Base-by-base conservation (phyloP, 2,329 filamentous ascomycete genomes). In the Ilyonectria robusta region DNA sequence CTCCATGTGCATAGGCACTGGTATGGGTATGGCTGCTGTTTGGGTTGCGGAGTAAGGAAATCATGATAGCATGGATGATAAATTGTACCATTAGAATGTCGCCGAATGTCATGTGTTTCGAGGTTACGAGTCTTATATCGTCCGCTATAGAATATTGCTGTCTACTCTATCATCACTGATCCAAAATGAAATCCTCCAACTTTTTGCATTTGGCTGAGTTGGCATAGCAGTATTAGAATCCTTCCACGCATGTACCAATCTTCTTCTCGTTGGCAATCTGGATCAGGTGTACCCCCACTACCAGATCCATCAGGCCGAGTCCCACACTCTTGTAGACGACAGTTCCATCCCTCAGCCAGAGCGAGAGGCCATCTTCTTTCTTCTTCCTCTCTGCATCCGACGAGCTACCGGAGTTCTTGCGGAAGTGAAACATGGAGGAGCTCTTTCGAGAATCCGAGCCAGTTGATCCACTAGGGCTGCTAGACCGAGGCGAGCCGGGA, bases 11-110 rank as follows among this genome's bases (percentile, higher is more conserved):
- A 85, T 98, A 56, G 96, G 95, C 58, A 98, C 95, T 2, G 95
- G 94, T 59, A 98, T 98, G 96, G 95, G 95, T 59, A 97, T 98
- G 94, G 95, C 94, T 64, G 94, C 95, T 67, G 92, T 98, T 66
- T 98, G 95, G 94, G 95, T 98, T 72, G 93, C 94, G 3, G 95
- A 97, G 86, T 97, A 94, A 72, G 67, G 21, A 8, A 44, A 47
- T 15, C 17, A 37, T 48, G n/a, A 33, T 54, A 46, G n/a, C 53
- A 56, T 67, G 35, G 47, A 35, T 61, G 35, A 62, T 42, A 26
- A 50, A 58, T 48, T 76, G 75, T 77, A 79, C 62, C 68, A 78
- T 62, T 78, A 78, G 67, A 65, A 71, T 65, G 42, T 64, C 37
- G 26, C 62, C 29, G 58, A 68, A 62, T 62, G 59, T 71, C 53